Evolutionary conservation across 495 filamentous ascomycete genomes (phyloP).

Genomic region (Neurospora tetraspora): DNA sequence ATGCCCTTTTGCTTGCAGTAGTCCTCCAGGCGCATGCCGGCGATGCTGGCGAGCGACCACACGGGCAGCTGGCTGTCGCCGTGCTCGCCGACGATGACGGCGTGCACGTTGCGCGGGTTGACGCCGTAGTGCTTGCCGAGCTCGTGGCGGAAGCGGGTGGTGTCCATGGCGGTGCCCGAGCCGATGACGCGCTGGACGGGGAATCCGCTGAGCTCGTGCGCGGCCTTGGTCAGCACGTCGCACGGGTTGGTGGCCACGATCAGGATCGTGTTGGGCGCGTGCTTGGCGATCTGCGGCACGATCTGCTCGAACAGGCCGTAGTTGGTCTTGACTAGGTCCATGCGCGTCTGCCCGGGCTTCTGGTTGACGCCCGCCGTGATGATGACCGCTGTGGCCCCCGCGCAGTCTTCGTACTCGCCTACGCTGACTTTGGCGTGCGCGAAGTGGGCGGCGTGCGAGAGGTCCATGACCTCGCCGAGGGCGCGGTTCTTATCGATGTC

Average conservation of each 20-base stretch:
- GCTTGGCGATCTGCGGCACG: conserved; percentile 16
- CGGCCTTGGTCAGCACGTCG: conserved; percentile 24
- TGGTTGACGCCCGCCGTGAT: conserved; percentile 33
- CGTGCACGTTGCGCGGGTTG: conserved; percentile 24
- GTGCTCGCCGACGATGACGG: conserved; percentile 24
- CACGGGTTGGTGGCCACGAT: conserved; percentile 25
- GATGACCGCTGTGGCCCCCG: conserved; percentile 45
- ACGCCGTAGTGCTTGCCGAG: conserved; percentile 18
- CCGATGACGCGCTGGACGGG: conserved; percentile 22
- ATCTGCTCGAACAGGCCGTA: conserved; percentile 15
- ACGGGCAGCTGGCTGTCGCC: conserved; percentile 23
- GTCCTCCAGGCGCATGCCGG: conserved; percentile 20
- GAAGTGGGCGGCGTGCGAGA: conserved; percentile 27
- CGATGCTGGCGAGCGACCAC: conserved; percentile 23
- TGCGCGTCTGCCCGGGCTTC: conserved; percentile 22
- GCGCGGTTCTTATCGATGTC: conserved; percentile 24
- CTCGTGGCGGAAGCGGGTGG: conserved; percentile 24
- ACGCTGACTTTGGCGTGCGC: conserved; percentile 25
- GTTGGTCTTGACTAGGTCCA: conserved; percentile 24
- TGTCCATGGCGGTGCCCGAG: conserved; percentile 26
- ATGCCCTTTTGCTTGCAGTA: conserved; percentile 16
- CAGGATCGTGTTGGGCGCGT: conserved; percentile 22
- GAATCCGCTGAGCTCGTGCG: conserved; percentile 16
- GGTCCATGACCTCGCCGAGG: conserved; percentile 28
- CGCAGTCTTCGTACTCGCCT: conserved; percentile 25